Percentiles rank a stretch among this genome's conserved stretches.
Evolutionary conservation across 106 monocot genomes (phyloP).

Genomic region (Dendrobium catenatum): DNA sequence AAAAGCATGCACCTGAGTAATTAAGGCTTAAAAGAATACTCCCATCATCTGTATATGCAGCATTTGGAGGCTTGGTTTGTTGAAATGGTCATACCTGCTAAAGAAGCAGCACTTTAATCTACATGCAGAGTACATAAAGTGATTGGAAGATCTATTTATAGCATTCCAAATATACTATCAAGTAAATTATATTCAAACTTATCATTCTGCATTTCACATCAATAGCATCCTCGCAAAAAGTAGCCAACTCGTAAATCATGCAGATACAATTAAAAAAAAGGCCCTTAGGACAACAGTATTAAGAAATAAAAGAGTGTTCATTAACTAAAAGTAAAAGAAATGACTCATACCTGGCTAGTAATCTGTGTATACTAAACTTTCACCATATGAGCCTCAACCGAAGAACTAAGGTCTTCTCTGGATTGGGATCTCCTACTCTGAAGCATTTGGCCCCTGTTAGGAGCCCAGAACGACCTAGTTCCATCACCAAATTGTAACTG

Average conservation of each 20-base stretch:
- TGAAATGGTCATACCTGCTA: constrained; percentile 4
- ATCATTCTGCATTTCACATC: background rate
- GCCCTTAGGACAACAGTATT: background rate
- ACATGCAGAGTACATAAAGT: background rate
- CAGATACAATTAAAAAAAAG: background rate
- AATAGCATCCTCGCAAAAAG: background rate
- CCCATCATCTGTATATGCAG: background rate
- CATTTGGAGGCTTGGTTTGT: background rate
- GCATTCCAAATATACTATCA: background rate
- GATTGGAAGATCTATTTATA: background rate
- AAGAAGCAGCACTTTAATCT: background rate
- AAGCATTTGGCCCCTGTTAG: constrained; percentile 63
- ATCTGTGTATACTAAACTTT: constrained; percentile 29
- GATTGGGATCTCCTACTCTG: constrained; percentile 90
- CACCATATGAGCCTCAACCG: constrained; percentile 51
- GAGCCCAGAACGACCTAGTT: constrained; percentile 45
- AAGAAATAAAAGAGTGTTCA: background rate
- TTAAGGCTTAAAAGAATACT: constrained; percentile 4
- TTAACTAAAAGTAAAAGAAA: constrained; percentile 1
- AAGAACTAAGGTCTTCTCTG: constrained; percentile 80
- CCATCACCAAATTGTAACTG: constrained; percentile 69
- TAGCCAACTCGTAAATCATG: background rate
- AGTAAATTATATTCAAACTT: background rate
- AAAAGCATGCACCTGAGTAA: background rate
- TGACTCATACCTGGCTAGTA: constrained; percentile 19